Evolutionary conservation across 2,329 filamentous ascomycete genomes (phyloP).

Genomic region (Paramyrothecium roridum): DNA sequence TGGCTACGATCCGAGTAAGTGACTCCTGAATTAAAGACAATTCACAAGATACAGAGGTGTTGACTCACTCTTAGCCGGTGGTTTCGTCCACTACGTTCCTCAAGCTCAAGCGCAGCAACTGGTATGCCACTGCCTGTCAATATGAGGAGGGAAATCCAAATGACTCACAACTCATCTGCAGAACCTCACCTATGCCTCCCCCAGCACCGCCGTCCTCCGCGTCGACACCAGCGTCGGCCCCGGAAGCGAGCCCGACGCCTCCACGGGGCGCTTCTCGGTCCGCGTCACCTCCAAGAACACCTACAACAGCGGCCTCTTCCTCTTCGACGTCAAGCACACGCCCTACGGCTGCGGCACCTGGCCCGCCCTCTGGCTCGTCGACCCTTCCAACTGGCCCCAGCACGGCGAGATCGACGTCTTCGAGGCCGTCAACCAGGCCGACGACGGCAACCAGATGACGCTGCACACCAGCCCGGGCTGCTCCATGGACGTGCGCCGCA

Average conservation of each 20-base stretch:
- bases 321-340: constrained; percentile 63
- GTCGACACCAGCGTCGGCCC: constrained; percentile 59
- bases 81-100: constrained; percentile 54
- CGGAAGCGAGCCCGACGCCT: constrained; percentile 42
- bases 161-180: constrained; percentile 14
- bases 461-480: constrained; percentile 54
- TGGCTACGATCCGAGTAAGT: constrained; percentile 44
- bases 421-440: constrained; percentile 54
- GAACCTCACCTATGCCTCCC: constrained; percentile 62
- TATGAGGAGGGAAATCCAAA: background rate
- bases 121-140: constrained; percentile 25
- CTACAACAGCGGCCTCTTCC: constrained; percentile 62
- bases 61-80: constrained; percentile 27
- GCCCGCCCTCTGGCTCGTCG: constrained; percentile 65
- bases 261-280: constrained; percentile 60
- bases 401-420: constrained; percentile 65
- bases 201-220: constrained; percentile 49
- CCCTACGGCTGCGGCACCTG: constrained; percentile 63
- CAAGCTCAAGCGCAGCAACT: constrained; percentile 33
- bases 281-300: constrained; percentile 58
- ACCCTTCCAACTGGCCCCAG: constrained; percentile 57
- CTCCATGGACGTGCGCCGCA: constrained; percentile 50
- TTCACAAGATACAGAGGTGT: background rate
- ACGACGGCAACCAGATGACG: constrained; percentile 55
- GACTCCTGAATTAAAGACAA: background rate